Evolutionary conservation across 2,329 filamentous ascomycete genomes (phyloP), one percentile per base, ranked within the genome.

Genomic region (Xylaria sp.): DNA sequence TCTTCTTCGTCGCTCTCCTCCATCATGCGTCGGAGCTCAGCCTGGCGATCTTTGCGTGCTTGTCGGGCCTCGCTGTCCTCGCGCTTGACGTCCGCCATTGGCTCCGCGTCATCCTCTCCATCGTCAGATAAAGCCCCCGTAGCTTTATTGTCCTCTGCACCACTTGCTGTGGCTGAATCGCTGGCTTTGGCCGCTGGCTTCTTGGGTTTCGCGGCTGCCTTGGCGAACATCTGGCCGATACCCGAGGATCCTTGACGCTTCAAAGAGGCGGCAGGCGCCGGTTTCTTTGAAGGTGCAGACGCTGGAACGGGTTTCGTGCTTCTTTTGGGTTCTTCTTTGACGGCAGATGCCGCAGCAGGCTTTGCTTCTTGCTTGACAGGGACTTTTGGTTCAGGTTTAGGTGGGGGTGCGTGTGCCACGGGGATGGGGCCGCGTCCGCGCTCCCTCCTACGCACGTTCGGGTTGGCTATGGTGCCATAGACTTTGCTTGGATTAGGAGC

Each of bases 381-480:
- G 23, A 75, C 20, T n/a, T 77, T 79, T 17, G 71, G 72, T 17
- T 77, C 73, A 17, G 73, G 69, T 46, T 80, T 77, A 17, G 76
- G 65, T 1, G 76, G 57, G 15, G 80, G 70, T 23, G 78, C 61
- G 23, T 71, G 75, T 23, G 78, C 59, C 15, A 71, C 66, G n/a
- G 77, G 42, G 2, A 73, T 75, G 13, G 77, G 70, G 10, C n/a
- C n/a, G n/a, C 72, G 79, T 42, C 80, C 81, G 9, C 83, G 83
- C 58, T 85, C 81, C 67, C 87, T 82, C 59, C 80, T 83, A 33
- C 82, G 83, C n/a, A 92, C 89, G 73, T 91, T 83, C 3, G 88
- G 85, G 74, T 97, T 97, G 60, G 86, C 83, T 68, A 97, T 94
- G 60, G 89, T 88, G 6, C 93, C 93, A 76, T 92, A 94, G 40